Conservation (phyloP, 2,329 filamentous ascomycete species). For the Alternaria arborescens region DNA sequence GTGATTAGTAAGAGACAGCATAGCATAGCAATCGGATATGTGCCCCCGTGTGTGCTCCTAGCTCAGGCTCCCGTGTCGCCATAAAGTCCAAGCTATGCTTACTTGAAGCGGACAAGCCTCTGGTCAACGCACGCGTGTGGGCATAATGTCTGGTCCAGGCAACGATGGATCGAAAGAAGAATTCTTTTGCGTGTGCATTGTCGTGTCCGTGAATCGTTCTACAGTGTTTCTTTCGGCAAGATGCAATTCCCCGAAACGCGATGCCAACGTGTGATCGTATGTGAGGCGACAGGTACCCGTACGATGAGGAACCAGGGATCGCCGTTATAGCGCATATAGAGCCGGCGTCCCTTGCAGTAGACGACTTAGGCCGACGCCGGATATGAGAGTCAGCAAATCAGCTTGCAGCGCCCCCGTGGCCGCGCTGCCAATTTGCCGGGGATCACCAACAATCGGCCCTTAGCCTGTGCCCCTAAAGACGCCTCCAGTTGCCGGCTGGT, state of each 20-base stretch:
- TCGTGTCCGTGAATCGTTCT: not conserved
- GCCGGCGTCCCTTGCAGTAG: slow-evolving; percentile 25
- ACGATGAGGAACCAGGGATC: slow-evolving; percentile 15
- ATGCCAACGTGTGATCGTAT: not conserved
- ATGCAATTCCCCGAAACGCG: not conserved
- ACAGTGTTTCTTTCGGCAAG: slow-evolving; percentile 3
- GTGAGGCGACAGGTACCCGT: slow-evolving; percentile 14
- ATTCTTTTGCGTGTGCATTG: not conserved
- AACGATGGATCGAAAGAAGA: not conserved
- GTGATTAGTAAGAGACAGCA: slow-evolving; percentile 2
- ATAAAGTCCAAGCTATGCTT: slow-evolving; percentile 1
- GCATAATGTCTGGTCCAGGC: not conserved
- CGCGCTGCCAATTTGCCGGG: slow-evolving; percentile 22
- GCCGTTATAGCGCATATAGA: slow-evolving; percentile 10
- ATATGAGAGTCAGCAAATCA: slow-evolving; percentile 16
- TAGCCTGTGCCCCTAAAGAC: slow-evolving; percentile 28
- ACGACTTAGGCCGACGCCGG: slow-evolving; percentile 13
- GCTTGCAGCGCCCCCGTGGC: slow-evolving; percentile 1
- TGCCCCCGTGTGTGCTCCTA: not conserved
- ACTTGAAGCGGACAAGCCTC: slow-evolving; percentile 2
- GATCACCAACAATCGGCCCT: slow-evolving; percentile 15
- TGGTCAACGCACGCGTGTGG: not conserved
- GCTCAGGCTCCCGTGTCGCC: slow-evolving; percentile 2
- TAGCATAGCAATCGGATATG: slow-evolving; percentile 1
- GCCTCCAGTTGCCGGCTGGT: slow-evolving; percentile 21